Conservation (phyloP, 75 land plant species). For the Picea glauca region DNA sequence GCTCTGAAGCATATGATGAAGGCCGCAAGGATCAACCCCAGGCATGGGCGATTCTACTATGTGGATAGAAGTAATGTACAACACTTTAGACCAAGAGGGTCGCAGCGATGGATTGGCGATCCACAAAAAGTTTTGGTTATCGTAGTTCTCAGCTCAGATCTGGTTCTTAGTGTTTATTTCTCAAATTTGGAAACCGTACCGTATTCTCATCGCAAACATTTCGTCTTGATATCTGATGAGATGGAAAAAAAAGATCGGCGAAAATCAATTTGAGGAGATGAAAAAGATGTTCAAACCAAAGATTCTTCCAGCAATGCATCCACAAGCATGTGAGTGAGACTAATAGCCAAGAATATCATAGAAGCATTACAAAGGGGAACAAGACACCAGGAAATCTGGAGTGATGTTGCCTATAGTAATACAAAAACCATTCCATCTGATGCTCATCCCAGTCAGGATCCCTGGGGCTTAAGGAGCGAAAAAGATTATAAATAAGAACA, state of each 20-base stretch:
- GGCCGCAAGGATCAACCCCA: too few relatives aligned
- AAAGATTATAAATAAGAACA: too few relatives aligned
- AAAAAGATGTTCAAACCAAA: conserved; percentile 49
- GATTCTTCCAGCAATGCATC: conserved; percentile 84
- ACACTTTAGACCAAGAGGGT: too few relatives aligned
- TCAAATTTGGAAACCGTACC: conserved; percentile 19
- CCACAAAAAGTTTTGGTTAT: conserved; percentile 38
- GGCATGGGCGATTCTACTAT: conserved; percentile 44
- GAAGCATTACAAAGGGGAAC: conserved; percentile 67
- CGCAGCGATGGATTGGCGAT: conserved; percentile 32
- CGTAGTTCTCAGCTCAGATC: conserved; percentile 46
- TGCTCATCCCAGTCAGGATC: too few relatives aligned
- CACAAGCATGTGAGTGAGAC: conserved; percentile 64
- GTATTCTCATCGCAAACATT: conserved; percentile 82
- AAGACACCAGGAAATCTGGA: conserved; percentile 43
- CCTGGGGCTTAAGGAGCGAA: too few relatives aligned
- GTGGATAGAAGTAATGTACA: conserved; percentile 29
- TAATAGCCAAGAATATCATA: conserved; percentile 72
- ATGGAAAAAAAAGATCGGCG: conserved; percentile 65
- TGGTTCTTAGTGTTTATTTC: background rate
- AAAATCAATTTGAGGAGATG: conserved; percentile 57
- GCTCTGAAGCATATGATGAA: too few relatives aligned
- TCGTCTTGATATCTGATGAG: conserved; percentile 61
- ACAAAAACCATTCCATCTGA: background rate
- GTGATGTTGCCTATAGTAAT: conserved; percentile 30